Percentiles rank a stretch among this genome's conserved stretches.
These are phyloP conservation scores for Articulospora tetracladia DNA, from an alignment of 495 filamentous ascomycete species.

Conservation along the genomic window DNA sequence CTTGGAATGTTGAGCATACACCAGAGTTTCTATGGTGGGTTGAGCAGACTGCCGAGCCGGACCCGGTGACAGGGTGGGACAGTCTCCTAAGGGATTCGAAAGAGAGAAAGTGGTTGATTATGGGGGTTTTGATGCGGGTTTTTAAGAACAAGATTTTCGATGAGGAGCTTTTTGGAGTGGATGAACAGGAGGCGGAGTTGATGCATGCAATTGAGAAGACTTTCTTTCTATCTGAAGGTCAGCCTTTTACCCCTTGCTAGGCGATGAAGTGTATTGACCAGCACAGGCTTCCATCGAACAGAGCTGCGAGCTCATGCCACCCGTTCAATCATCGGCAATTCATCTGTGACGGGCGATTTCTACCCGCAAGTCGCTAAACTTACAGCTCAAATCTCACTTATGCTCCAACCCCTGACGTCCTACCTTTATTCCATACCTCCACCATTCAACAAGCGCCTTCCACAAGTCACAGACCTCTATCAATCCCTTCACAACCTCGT, in stretches of 20 bases:
- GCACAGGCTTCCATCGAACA: constrained; percentile 39
- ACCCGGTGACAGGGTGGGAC: constrained; percentile 36
- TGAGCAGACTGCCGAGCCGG: constrained; percentile 14
- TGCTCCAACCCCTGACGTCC: constrained; percentile 38
- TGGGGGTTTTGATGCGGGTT: constrained; percentile 37
- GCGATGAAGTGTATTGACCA: not conserved
- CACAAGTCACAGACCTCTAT: constrained; percentile 25
- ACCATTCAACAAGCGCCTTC: constrained; percentile 7
- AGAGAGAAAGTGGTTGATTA: constrained; percentile 37
- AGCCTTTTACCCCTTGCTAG: constrained; percentile 7
- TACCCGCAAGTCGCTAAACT: constrained; percentile 36
- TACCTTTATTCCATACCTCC: constrained; percentile 29
- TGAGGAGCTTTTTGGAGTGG: constrained; percentile 40
- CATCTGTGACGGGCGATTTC: constrained; percentile 35
- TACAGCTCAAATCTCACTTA: constrained; percentile 33
- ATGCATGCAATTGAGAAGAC: constrained; percentile 32
- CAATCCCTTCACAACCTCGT: constrained; percentile 44
- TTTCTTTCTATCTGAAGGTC: constrained; percentile 36
- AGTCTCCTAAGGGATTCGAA: constrained; percentile 27
- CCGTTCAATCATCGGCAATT: constrained; percentile 24
- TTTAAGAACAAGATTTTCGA: constrained; percentile 40
- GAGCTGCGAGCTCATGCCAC: constrained; percentile 28
- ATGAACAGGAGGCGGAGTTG: constrained; percentile 23
- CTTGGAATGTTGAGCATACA: constrained; percentile 9
- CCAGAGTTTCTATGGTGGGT: constrained; percentile 19